A percentile compares a stretch with the other conserved stretches of the same genome.
phyloP scores from a whole-genome alignment of 768 basidiomycete species.

The Lyophyllum shimeji region DNA sequence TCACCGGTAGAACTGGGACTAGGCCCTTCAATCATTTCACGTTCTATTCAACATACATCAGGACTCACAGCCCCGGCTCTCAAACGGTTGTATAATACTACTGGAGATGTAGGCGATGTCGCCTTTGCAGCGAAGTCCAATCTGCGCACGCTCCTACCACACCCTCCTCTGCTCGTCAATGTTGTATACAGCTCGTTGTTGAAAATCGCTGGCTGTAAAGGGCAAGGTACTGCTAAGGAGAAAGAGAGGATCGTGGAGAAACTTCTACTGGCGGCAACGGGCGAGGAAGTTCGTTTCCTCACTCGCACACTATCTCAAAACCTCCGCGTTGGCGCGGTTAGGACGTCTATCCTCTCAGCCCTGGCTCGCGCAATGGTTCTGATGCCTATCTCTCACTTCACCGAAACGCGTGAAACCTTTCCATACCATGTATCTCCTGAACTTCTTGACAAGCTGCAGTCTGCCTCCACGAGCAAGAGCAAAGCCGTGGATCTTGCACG shows the following conservation, averaged over 20 bases:
- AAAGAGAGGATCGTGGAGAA: constrained; percentile 81
- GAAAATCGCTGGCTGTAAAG: constrained; percentile 67
- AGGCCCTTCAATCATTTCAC: constrained; percentile 65
- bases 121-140: constrained; percentile 82
- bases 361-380: constrained; percentile 79
- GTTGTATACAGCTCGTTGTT: constrained; percentile 68
- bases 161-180: constrained; percentile 62
- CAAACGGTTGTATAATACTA: constrained; percentile 64
- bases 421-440: constrained; percentile 25
- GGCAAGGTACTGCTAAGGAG: constrained; percentile 70
- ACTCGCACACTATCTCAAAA: constrained; percentile 73
- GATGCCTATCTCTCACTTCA: constrained; percentile 36
- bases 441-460: constrained; percentile 25
- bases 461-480: constrained; percentile 17
- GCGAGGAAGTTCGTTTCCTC: constrained; percentile 86
- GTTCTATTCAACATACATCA: constrained; percentile 71
- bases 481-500: constrained; percentile 26
- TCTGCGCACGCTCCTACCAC: constrained; percentile 70
- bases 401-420: constrained; percentile 14
- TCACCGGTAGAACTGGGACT: constrained; percentile 68
- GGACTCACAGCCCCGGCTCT: constrained; percentile 59
- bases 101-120: constrained; percentile 86
- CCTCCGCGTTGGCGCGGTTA: constrained; percentile 85
- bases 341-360: constrained; percentile 77
- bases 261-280: constrained; percentile 79